A percentile compares a stretch with the other conserved stretches of the same genome.
Evolutionary conservation across 2,329 filamentous ascomycete species (phyloP).

Genomic region (Verticillium tricorpus): DNA sequence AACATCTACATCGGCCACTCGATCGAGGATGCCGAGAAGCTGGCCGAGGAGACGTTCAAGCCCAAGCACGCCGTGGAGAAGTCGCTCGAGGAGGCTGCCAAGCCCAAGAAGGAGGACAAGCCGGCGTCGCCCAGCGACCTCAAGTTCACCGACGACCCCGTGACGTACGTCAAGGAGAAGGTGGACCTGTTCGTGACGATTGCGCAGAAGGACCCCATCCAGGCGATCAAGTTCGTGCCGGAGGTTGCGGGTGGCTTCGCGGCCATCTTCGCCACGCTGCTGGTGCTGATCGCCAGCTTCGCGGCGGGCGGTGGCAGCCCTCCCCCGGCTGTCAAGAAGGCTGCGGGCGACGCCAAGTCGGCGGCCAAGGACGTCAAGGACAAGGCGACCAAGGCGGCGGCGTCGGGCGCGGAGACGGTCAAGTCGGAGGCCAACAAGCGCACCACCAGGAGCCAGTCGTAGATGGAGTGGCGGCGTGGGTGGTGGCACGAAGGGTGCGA

Average conservation of each 20-base stretch:
- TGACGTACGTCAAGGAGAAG: conserved; percentile 87
- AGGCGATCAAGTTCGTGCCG: conserved; percentile 84
- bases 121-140: conserved; percentile 71
- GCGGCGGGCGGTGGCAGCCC: conserved; percentile 60
- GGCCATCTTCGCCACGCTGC: conserved; percentile 63
- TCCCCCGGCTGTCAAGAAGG: conserved; percentile 69
- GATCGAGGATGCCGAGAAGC: conserved; percentile 81
- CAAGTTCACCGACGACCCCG: conserved; percentile 86
- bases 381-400: conserved; percentile 58
- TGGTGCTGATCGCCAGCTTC: conserved; percentile 66
- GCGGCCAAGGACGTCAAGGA: conserved; percentile 74
- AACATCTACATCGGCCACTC: conserved; percentile 99
- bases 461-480: conserved; percentile 16
- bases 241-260: conserved; percentile 81
- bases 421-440: conserved; percentile 69
- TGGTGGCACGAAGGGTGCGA: conserved; percentile 1
- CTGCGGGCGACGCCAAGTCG: conserved; percentile 58
- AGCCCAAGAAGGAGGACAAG: conserved; percentile 68
- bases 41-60: conserved; percentile 85
- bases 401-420: conserved; percentile 64
- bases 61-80: conserved; percentile 82
- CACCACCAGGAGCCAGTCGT: conserved; percentile 52
- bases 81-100: conserved; percentile 70
- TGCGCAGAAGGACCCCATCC: conserved; percentile 72
- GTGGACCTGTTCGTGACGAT: conserved; percentile 84